Evolutionary conservation across 108 stramenopile genomes (phyloP), one percentile per base, ranked within the genome.

Genomic region (Pseudonitzschia pungens): DNA sequence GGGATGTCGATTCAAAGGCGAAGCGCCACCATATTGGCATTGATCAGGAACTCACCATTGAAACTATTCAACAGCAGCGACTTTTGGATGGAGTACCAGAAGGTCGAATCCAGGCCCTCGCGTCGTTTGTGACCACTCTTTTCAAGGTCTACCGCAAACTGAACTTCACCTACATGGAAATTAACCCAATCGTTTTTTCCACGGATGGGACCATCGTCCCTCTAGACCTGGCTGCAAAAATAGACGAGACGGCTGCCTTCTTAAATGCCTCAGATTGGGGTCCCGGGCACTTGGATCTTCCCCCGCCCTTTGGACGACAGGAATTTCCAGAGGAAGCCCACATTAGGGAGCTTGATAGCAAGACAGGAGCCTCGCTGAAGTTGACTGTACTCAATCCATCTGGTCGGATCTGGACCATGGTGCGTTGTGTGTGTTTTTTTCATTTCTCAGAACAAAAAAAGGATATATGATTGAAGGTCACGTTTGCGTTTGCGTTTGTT

Each of bases 401-500:
- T 22, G 92, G 96, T 11, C 70, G 93, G 10, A 81, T 96, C 36
- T 96, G 96, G 96, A 96, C 96, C n/a, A 92, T 96, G 92, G 96
- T 72, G 48, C 27, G 71, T 72, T 1, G 71, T 72, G 4, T 43
- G 31, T 10, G 18, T 28, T 31, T 59, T 20, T 15, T 59, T 36
- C 36, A 6, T 36, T 36, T 36, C 4, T 2, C 36, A 36, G 6
- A 36, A 36, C 36, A 36, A 36, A 36, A 36, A 36, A 36, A 36
- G 36, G 36, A 36, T 6, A 6, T 5, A 2, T 36, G 36, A 5
- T 36, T 36, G 4, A 36, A 2, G 4, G 36, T 36, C 6, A 2
- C 36, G 36, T 36, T 36, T 6, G 6, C 36, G 4, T 36, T 36
- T 36, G 36, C 36, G 6, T 36, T 6, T 36, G 36, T 36, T 36